These are phyloP conservation scores for Thelonectria olida DNA, from an alignment of 2,329 filamentous ascomycete species.

Conservation along the genomic window DNA sequence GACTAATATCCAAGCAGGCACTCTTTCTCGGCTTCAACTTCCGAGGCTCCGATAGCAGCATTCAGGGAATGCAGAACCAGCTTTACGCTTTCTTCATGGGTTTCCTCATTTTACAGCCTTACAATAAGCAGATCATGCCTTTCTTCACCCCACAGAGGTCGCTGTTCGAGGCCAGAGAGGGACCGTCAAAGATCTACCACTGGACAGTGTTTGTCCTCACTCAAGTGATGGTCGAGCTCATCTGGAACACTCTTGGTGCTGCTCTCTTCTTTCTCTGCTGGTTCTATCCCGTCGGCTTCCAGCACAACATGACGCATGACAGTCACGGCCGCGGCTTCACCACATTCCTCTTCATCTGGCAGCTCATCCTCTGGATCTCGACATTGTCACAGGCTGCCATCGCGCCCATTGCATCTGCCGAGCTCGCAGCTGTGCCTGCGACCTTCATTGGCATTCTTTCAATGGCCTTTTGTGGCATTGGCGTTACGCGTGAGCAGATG, in stretches of 20 bases:
- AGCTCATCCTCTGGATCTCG: conserved; percentile 75
- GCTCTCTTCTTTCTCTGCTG: conserved; percentile 79
- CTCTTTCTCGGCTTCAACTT: conserved; percentile 10
- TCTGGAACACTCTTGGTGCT: conserved; percentile 80
- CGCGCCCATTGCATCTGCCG: background rate
- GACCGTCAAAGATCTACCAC: conserved; percentile 82
- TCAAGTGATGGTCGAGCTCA: conserved; percentile 83
- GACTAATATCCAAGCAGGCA: background rate
- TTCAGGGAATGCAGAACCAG: conserved; percentile 73
- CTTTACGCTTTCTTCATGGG: conserved; percentile 88
- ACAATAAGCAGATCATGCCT: conserved; percentile 83
- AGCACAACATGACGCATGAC: conserved; percentile 64
- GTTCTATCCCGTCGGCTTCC: conserved; percentile 85
- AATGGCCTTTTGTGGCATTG: conserved; percentile 54
- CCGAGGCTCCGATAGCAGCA: background rate
- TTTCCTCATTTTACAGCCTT: conserved; percentile 75
- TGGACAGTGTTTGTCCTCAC: conserved; percentile 86
- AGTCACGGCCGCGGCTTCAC: conserved; percentile 70
- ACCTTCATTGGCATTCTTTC: conserved; percentile 71
- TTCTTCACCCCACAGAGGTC: conserved; percentile 83
- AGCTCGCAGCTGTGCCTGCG: conserved; percentile 52
- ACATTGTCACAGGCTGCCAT: conserved; percentile 67
- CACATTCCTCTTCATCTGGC: conserved; percentile 71
- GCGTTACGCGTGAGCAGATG: conserved; percentile 65
- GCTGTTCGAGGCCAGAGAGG: conserved; percentile 84